Base-by-base conservation (phyloP, 2,329 filamentous ascomycete genomes). In the Aspergillus pseudoviridinutans region DNA sequence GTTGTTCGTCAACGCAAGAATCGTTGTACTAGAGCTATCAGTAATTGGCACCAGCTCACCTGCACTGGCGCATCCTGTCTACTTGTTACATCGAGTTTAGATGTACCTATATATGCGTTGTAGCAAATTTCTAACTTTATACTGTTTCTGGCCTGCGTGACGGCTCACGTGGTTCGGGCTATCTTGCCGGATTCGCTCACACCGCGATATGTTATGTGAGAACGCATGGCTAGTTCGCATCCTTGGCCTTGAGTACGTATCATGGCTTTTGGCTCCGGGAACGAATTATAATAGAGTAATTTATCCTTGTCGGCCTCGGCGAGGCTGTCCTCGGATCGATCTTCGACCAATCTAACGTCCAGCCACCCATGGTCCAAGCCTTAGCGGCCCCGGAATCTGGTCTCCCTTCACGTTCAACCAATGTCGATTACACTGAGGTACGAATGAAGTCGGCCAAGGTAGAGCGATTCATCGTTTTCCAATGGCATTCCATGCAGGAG, bases 391-490 rank as follows among this genome's bases (percentile, higher is more conserved):
- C 20, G 47, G 17, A 22, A 12, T 25, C 22, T 35, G 38, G 54
- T 22, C 20, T 49, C 28, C 49, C 4, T 29, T 7, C 17, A 38
- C 22, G 14, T 47, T 29, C 55, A 47, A 44, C 41, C 50, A 38
- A 14, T 38, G 14, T 7, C 2, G 5, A 49, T 57, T 54, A 50
- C 55, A 38, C 42, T 49, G 35, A 51, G 52, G 5, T 44, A n/a
- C 47, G 14, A 42, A 62, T 61, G 60, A 55, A 58, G 53, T 61
- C 42, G 35, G 62, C 60, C 62, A 64, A 64, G 60, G 58, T 61
- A 56, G 41, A 57, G 44, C 29, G 53, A 56, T 58, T 54, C 52
- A 54, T 24, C 24, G 51, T 38, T 53, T 58, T n/a, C 53, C 49
- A 58, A 56, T 49, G 28, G 55, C 51, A 55, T 50, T 53, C 57